phyloP scores from a whole-genome alignment of 78 protist genomes.

The Dictyostelium capitatum region DNA sequence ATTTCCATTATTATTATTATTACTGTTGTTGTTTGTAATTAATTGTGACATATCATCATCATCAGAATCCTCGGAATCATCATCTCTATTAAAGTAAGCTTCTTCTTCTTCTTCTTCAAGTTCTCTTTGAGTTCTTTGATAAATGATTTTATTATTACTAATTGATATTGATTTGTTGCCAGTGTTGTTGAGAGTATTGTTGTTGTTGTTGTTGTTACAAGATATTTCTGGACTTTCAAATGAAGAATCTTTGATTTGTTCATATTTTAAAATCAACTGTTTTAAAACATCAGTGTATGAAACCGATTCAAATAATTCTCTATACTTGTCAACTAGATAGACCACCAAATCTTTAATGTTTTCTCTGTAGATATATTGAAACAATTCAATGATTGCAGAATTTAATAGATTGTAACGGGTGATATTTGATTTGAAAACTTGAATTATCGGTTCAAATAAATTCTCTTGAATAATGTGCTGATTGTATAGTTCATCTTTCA shows the following conservation, averaged over 20 bases:
- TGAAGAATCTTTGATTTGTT: constrained; percentile 48
- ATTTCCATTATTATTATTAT: background rate
- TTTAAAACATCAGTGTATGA: constrained; percentile 77
- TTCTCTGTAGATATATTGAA: constrained; percentile 81
- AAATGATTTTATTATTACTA: constrained; percentile 1
- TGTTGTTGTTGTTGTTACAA: constrained; percentile 19
- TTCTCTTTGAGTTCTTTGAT: constrained; percentile 49
- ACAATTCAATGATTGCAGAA: constrained; percentile 85
- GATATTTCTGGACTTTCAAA: constrained; percentile 52
- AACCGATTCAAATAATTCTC: constrained; percentile 28
- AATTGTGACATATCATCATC: background rate
- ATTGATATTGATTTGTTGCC: background rate
- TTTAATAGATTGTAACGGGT: constrained; percentile 82
- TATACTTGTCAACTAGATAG: constrained; percentile 60
- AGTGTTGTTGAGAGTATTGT: background rate
- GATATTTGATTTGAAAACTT: constrained; percentile 69
- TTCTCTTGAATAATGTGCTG: constrained; percentile 76
- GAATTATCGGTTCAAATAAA: constrained; percentile 76
- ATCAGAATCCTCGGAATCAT: constrained; percentile 8
- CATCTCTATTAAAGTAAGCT: constrained; percentile 31
- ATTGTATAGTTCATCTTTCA: constrained; percentile 81
- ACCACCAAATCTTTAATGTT: constrained; percentile 72
- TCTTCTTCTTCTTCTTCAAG: constrained; percentile 48
- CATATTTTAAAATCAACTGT: constrained; percentile 56
- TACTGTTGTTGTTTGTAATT: background rate